Evolutionary conservation across 768 basidiomycete genomes (phyloP).

Genomic region (Mycena indigotica): DNA sequence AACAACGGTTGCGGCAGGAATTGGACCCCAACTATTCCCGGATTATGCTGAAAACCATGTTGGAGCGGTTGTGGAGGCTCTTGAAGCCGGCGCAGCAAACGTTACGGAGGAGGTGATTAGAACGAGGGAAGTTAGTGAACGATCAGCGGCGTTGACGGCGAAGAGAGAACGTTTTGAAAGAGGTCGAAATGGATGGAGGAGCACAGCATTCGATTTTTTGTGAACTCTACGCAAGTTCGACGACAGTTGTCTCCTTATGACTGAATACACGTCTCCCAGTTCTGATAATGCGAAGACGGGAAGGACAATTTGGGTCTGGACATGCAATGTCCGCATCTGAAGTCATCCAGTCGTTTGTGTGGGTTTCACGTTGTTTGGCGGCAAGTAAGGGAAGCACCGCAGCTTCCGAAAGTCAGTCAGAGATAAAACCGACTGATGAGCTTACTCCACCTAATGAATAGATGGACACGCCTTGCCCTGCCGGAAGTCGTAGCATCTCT

Average conservation of each 20-base stretch:
- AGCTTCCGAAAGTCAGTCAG: too few species aligned
- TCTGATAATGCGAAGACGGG: slow-evolving; percentile 52
- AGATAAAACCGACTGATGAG: too few species aligned
- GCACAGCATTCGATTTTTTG: slow-evolving; percentile 36
- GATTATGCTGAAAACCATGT: slow-evolving; percentile 28
- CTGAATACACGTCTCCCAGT: slow-evolving; percentile 55
- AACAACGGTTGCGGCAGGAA: slow-evolving; percentile 40
- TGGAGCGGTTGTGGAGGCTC: slow-evolving; percentile 21
- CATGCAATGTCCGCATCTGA: slow-evolving; percentile 67
- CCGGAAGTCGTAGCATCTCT: slow-evolving; percentile 64
- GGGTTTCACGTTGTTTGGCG: slow-evolving; percentile 61
- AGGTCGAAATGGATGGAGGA: slow-evolving; percentile 33
- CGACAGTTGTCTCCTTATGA: slow-evolving; percentile 56
- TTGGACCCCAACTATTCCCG: slow-evolving; percentile 38
- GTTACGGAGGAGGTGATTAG: slow-evolving; percentile 16
- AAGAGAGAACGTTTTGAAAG: slow-evolving; percentile 27
- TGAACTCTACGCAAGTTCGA: slow-evolving; percentile 31
- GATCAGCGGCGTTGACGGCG: slow-evolving; percentile 30
- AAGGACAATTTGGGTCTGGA: slow-evolving; percentile 67
- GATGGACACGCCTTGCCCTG: slow-evolving; percentile 66
- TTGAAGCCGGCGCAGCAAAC: slow-evolving; percentile 8
- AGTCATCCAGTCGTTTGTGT: slow-evolving; percentile 67
- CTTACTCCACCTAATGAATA: slow-evolving; percentile 61
- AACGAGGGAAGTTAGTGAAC: slow-evolving; percentile 23
- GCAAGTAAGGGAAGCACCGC: slow-evolving; percentile 67